Conservation (phyloP, 2,329 filamentous ascomycete genomes). For the Botrytis pseudocinerea region DNA sequence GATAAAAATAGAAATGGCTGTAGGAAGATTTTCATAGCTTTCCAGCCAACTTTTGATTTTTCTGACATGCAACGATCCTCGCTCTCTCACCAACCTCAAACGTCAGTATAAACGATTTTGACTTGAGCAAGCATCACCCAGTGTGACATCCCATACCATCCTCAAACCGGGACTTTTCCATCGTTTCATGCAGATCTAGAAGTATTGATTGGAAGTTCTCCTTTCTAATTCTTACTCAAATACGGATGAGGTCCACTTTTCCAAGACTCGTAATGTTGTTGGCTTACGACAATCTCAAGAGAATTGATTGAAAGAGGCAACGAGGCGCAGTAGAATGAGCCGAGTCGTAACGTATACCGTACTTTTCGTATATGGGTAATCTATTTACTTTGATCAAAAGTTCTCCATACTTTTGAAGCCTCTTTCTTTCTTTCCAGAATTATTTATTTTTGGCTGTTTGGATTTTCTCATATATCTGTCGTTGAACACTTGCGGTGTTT, state of each 20-base stretch:
- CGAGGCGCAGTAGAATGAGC: constrained; percentile 21
- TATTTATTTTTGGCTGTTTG: not conserved
- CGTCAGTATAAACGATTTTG: not conserved
- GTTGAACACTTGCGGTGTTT: not conserved
- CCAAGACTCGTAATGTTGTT: constrained; percentile 24
- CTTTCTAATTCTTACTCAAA: constrained; percentile 17
- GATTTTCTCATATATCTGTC: constrained; percentile 1
- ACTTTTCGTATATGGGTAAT: constrained; percentile 9
- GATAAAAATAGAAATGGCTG: constrained; percentile 14
- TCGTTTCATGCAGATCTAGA: constrained; percentile 12
- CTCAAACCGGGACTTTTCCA: not conserved
- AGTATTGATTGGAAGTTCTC: constrained; percentile 17
- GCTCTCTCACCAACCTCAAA: constrained; percentile 18
- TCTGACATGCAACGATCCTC: constrained; percentile 10
- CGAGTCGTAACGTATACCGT: constrained; percentile 7
- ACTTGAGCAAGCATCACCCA: constrained; percentile 15
- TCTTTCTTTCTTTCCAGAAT: constrained; percentile 11
- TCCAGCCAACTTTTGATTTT: not conserved
- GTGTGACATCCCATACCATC: not conserved
- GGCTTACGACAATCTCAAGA: constrained; percentile 20
- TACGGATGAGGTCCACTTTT: constrained; percentile 23
- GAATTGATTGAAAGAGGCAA: constrained; percentile 14
- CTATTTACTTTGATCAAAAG: constrained; percentile 9
- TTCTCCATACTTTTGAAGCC: constrained; percentile 13
- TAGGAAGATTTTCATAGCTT: constrained; percentile 6